A percentile compares a stretch with the other conserved stretches of the same genome.
phyloP scores from a whole-genome alignment of 768 basidiomycete species.

The Rhizopogon vesiculosus region DNA sequence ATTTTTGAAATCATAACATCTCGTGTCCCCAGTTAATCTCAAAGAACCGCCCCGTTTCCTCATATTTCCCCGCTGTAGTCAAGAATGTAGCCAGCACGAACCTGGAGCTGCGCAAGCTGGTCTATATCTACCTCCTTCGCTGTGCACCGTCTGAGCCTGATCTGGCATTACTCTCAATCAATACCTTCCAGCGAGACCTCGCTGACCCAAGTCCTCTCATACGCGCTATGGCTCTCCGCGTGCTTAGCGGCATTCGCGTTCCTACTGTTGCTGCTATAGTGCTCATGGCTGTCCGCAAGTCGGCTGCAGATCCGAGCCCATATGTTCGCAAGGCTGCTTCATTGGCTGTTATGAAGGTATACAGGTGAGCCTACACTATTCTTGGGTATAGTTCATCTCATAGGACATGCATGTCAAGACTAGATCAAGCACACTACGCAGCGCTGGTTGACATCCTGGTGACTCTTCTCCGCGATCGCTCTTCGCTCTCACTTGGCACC shows the following conservation, averaged over 20 bases:
- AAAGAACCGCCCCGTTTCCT: constrained; percentile 85
- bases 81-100: constrained; percentile 94
- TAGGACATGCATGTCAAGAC: constrained; percentile 36
- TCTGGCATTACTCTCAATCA: constrained; percentile 91
- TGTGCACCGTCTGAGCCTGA: constrained; percentile 94
- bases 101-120: constrained; percentile 92
- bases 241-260: constrained; percentile 88
- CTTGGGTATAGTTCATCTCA: not conserved
- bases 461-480: constrained; percentile 64
- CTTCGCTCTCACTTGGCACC: constrained; percentile 84
- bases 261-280: constrained; percentile 85
- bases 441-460: constrained; percentile 67
- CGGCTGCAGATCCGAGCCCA: constrained; percentile 86
- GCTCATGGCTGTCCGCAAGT: constrained; percentile 86
- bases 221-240: constrained; percentile 92
- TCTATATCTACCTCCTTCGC: constrained; percentile 94
- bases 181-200: constrained; percentile 97
- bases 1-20: constrained; percentile 1
- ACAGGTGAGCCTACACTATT: constrained; percentile 48
- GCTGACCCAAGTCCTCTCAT: constrained; percentile 91
- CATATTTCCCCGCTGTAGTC: constrained; percentile 95
- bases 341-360: constrained; percentile 82
- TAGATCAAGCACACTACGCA: constrained; percentile 69
- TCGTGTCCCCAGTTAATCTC: constrained; percentile 70
- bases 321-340: constrained; percentile 94